phyloP scores from a whole-genome alignment of 805 yeast species.

The Metschnikowia vanudenii region DNA sequence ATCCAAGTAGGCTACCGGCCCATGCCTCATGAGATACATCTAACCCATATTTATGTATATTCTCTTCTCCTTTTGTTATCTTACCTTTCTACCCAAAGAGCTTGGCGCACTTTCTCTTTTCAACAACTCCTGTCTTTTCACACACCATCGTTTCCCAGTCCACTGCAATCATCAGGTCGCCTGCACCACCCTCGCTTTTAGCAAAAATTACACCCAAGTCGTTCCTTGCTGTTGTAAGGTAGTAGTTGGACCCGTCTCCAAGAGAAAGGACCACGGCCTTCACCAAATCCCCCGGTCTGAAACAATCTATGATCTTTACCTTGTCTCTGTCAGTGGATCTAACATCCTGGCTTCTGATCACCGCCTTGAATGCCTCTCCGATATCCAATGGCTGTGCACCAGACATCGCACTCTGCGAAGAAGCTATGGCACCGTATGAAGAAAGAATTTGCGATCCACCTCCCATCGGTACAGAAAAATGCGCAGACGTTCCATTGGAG shows the following conservation, averaged over 20 bases:
- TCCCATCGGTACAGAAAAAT: slow-evolving; percentile 41
- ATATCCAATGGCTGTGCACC: slow-evolving; percentile 55
- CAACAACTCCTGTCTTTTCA: slow-evolving; percentile 69
- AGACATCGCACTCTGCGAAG: slow-evolving; percentile 38
- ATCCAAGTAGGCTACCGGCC: no score
- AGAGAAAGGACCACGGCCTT: slow-evolving; percentile 79
- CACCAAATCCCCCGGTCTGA: slow-evolving; percentile 89
- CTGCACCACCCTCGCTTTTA: slow-evolving; percentile 61
- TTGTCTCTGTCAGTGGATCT: slow-evolving; percentile 88
- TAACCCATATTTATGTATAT: no score
- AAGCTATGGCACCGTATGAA: slow-evolving; percentile 36
- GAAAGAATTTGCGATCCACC: slow-evolving; percentile 52
- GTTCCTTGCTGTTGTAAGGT: slow-evolving; percentile 82
- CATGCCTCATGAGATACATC: no score
- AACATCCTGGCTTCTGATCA: slow-evolving; percentile 83
- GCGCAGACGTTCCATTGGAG: slow-evolving; percentile 45
- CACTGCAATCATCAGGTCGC: slow-evolving; percentile 77
- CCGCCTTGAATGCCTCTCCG: slow-evolving; percentile 87
- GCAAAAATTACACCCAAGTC: slow-evolving; percentile 95
- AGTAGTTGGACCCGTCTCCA: slow-evolving; percentile 93
- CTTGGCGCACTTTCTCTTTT: slow-evolving; percentile 87
- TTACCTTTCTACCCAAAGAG: slow-evolving; percentile 45
- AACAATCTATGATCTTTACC: slow-evolving; percentile 74
- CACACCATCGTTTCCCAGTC: slow-evolving; percentile 97
- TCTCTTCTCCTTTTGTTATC: neutral